Percentiles rank a stretch among this genome's conserved stretches.
These are phyloP conservation scores for Huntiella bhutanensis DNA, from an alignment of 2,329 filamentous ascomycete species.

Conservation along the genomic window DNA sequence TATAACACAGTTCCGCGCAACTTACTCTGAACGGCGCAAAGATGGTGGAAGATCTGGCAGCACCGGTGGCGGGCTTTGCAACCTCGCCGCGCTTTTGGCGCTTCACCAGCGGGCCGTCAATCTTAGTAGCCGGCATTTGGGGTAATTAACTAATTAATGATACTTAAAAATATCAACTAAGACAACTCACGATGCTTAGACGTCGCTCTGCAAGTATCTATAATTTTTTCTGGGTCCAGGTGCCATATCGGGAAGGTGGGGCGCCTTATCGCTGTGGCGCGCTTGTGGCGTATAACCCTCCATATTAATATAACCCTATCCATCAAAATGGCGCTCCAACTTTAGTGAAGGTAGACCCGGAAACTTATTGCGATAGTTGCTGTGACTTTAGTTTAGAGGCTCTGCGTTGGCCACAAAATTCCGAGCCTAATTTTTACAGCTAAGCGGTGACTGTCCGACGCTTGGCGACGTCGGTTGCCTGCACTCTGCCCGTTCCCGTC, in stretches of 20 bases:
- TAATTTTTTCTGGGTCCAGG: slow-evolving; percentile 10
- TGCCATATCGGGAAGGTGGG: slow-evolving; percentile 10
- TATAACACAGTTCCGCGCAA: slow-evolving; percentile 2
- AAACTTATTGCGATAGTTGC: too few species aligned
- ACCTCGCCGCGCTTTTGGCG: slow-evolving; percentile 45
- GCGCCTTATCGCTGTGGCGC: slow-evolving; percentile 12
- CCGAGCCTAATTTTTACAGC: too few species aligned
- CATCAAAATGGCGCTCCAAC: too few species aligned
- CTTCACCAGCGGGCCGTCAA: slow-evolving; percentile 49
- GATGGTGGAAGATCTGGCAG: slow-evolving; percentile 48
- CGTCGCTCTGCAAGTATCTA: slow-evolving; percentile 5
- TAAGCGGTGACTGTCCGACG: too few species aligned
- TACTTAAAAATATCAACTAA: background rate
- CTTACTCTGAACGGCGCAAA: slow-evolving; percentile 85
- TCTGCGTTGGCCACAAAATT: too few species aligned
- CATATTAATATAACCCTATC: too few species aligned
- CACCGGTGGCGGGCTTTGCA: slow-evolving; percentile 20
- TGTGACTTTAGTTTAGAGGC: too few species aligned
- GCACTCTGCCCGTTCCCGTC: too few species aligned
- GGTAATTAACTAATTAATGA: background rate
- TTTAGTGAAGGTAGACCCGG: too few species aligned
- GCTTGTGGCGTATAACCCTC: slow-evolving; percentile 17
- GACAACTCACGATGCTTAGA: background rate
- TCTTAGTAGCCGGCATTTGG: slow-evolving; percentile 37
- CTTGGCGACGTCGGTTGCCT: too few species aligned